Evolutionary conservation across 2,329 filamentous ascomycete species (phyloP).

Genomic region (Rhynchosporium agropyri): DNA sequence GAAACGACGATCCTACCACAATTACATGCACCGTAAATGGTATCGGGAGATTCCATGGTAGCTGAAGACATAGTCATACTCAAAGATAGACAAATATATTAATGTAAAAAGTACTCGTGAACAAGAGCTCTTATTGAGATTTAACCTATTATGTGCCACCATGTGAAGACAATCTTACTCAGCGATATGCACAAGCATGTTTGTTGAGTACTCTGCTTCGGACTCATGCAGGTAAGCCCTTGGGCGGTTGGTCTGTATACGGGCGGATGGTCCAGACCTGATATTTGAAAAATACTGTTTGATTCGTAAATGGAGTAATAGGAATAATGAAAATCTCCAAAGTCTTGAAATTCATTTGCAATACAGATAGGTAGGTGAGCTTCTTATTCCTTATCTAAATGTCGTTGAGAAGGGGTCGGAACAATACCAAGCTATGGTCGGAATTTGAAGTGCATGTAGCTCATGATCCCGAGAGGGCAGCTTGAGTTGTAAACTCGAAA

Average conservation of each 20-base stretch:
- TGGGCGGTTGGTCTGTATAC: no score
- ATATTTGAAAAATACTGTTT: no score
- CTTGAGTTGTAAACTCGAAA: no score
- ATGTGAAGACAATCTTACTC: background rate
- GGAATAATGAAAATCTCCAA: no score
- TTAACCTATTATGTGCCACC: background rate
- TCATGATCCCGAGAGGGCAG: no score
- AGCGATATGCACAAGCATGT: background rate
- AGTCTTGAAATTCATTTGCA: no score
- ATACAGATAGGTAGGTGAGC: background rate
- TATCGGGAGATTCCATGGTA: conserved; percentile 9
- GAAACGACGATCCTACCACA: conserved; percentile 23
- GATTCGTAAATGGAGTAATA: no score
- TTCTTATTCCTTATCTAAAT: no score
- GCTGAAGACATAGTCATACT: conserved; percentile 9
- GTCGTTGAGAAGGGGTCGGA: no score
- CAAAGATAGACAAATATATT: background rate
- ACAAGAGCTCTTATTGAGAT: background rate
- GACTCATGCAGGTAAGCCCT: conserved; percentile 5
- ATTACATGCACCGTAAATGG: conserved; percentile 24
- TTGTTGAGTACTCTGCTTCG: background rate
- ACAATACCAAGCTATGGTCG: no score
- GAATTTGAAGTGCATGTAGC: no score
- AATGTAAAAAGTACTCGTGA: background rate
- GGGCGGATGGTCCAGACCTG: no score